Evolutionary conservation across 495 filamentous ascomycete genomes (phyloP).

Genomic region (Penicillium alfredii): DNA sequence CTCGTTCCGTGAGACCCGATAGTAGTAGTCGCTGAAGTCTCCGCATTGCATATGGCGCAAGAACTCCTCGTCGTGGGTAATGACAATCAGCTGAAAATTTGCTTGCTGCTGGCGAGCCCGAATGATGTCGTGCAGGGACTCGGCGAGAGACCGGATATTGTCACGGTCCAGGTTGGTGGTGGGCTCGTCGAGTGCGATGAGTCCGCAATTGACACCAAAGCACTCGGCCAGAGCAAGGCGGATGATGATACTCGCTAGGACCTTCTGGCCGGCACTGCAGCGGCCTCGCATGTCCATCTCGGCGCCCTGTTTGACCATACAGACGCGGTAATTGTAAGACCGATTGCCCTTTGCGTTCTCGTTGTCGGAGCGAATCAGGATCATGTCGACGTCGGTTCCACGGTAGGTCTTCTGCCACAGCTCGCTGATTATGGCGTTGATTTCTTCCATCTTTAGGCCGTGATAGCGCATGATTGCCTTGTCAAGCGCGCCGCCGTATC

Average conservation of each 20-base stretch:
- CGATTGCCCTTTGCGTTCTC: conserved; percentile 69
- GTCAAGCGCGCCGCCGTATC: conserved; percentile 75
- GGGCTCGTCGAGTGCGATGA: conserved; percentile 96
- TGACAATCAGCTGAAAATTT: conserved; percentile 97
- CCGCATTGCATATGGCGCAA: conserved; percentile 84
- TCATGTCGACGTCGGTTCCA: conserved; percentile 95
- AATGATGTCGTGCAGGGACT: conserved; percentile 83
- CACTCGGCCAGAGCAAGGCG: conserved; percentile 93
- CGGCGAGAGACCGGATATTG: conserved; percentile 84
- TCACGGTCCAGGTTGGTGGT: conserved; percentile 95
- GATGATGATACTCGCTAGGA: conserved; percentile 96
- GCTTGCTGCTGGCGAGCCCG: conserved; percentile 72
- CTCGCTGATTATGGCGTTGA: conserved; percentile 90
- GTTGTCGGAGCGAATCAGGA: conserved; percentile 86
- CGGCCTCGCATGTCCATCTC: conserved; percentile 99
- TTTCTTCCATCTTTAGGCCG: conserved; percentile 94
- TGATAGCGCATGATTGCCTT: conserved; percentile 97
- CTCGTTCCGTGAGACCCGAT: conserved; percentile 73
- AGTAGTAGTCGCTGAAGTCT: conserved; percentile 94
- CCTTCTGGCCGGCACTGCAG: conserved; percentile 93
- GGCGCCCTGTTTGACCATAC: conserved; percentile 93
- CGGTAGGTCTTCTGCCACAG: conserved; percentile 96
- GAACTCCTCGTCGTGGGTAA: conserved; percentile 99
- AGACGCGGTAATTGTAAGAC: conserved; percentile 94
- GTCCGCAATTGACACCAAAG: conserved; percentile 91